A percentile compares a stretch with the other conserved stretches of the same genome.
phyloP scores from a whole-genome alignment of 139 green algal species.

The Nannochloris sp. region DNA sequence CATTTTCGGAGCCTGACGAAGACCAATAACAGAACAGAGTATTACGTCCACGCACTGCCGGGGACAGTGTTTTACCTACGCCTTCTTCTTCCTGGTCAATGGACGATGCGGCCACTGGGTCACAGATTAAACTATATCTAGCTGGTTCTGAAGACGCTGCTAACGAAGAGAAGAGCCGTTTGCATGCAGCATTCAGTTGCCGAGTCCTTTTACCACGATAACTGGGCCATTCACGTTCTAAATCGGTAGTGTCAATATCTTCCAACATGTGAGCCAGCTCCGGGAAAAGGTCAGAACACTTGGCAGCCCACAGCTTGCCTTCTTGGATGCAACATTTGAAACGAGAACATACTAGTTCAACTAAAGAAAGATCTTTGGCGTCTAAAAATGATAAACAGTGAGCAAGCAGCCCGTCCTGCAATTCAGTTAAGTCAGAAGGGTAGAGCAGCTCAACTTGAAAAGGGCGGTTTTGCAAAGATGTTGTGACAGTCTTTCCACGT shows the following conservation, averaged over 20 bases:
- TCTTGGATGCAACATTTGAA: neutral
- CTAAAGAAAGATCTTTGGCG: neutral
- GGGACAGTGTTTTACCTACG: conserved; percentile 20
- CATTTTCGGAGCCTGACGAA: conserved; percentile 2
- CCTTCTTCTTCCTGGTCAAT: conserved; percentile 33
- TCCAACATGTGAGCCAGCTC: neutral
- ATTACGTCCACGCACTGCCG: neutral
- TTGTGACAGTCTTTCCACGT: no score
- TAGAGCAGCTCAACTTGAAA: no score
- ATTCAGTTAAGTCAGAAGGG: no score
- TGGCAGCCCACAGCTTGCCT: neutral
- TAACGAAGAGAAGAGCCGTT: neutral
- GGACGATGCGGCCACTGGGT: conserved; percentile 16
- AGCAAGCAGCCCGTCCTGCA: neutral
- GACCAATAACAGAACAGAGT: conserved; percentile 21
- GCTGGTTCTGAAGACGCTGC: neutral
- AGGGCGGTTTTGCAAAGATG: no score
- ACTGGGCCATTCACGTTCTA: no score
- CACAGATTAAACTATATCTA: conserved; percentile 3
- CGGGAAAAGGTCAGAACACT: neutral
- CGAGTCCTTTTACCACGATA: no score
- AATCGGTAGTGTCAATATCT: neutral
- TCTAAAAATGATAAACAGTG: neutral
- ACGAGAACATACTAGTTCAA: neutral
- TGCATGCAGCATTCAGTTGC: neutral